phyloP scores from a whole-genome alignment of 768 basidiomycete genomes.

The Rhodotorula paludigena region DNA sequence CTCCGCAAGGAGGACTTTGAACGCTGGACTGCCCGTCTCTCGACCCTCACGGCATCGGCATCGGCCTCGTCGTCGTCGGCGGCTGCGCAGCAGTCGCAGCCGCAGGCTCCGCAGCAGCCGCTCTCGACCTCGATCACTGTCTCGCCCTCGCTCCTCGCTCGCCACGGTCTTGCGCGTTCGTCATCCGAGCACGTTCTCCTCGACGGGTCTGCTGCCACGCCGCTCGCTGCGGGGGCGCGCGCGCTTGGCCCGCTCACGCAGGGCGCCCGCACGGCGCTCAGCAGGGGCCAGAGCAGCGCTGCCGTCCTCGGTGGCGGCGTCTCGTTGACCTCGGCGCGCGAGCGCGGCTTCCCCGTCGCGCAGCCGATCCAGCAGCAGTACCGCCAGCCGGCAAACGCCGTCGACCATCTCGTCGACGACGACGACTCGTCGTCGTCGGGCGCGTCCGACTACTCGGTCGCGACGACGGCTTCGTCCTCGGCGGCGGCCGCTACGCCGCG shows the following conservation, averaged over 20 bases:
- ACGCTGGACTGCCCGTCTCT: slow-evolving; percentile 35
- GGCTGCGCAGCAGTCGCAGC: no score
- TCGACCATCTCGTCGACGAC: not conserved
- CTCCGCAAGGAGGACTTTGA: slow-evolving; percentile 38
- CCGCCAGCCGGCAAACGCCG: not conserved
- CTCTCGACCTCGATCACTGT: not conserved
- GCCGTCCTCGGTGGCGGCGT: slow-evolving; percentile 5
- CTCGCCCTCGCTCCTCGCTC: slow-evolving; percentile 3
- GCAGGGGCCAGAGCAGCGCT: slow-evolving; percentile 3
- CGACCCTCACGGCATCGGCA: not conserved
- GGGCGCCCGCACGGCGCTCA: not conserved
- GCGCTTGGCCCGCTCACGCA: slow-evolving; percentile 1
- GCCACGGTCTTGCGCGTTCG: slow-evolving; percentile 9
- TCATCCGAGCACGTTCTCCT: slow-evolving; percentile 16
- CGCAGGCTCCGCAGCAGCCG: not conserved
- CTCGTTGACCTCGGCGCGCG: not conserved
- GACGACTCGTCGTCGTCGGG: not conserved
- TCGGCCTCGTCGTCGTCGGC: not conserved
- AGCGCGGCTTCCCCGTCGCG: slow-evolving; percentile 10
- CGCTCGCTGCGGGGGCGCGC: not conserved
- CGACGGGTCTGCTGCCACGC: not conserved
- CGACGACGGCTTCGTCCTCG: not conserved
- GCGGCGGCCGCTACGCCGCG: not conserved
- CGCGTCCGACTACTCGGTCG: not conserved
- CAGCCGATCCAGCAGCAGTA: not conserved